Percentiles rank a stretch among this genome's conserved stretches.
These are phyloP conservation scores for Zygoascus ofunaensis DNA, from an alignment of 805 yeast genomes.

Conservation along the genomic window DNA sequence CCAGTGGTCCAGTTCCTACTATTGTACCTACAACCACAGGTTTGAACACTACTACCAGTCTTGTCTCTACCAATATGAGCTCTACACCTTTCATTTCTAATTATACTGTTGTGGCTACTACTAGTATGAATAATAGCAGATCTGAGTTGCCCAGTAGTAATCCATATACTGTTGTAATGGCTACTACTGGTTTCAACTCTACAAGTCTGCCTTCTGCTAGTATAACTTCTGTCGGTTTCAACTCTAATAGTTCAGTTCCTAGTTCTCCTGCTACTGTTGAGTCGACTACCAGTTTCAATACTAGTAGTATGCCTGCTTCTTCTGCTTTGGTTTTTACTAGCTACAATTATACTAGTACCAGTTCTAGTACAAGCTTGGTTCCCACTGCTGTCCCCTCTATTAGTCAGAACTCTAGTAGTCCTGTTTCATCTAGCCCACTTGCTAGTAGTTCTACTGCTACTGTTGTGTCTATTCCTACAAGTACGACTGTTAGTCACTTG, in stretches of 20 bases:
- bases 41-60: not conserved
- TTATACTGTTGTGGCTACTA: not conserved
- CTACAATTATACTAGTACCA: not conserved
- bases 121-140: no score
- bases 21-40: not conserved
- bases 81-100: not conserved
- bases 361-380: not conserved
- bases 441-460: no score
- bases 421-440: no score
- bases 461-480: no score
- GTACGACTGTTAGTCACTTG: no score
- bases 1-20: not conserved
- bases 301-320: not conserved
- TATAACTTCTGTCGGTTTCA: not conserved
- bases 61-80: not conserved
- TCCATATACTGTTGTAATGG: not conserved
- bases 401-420: not conserved
- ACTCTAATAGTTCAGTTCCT: not conserved
- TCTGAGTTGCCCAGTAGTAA: not conserved
- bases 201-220: not conserved
- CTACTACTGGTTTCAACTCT: not conserved
- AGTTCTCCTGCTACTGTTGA: not conserved
- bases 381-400: not conserved
- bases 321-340: not conserved
- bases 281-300: not conserved